These are phyloP conservation scores for Kwoniella shandongensis DNA, from an alignment of 768 basidiomycete species.

Conservation along the genomic window DNA sequence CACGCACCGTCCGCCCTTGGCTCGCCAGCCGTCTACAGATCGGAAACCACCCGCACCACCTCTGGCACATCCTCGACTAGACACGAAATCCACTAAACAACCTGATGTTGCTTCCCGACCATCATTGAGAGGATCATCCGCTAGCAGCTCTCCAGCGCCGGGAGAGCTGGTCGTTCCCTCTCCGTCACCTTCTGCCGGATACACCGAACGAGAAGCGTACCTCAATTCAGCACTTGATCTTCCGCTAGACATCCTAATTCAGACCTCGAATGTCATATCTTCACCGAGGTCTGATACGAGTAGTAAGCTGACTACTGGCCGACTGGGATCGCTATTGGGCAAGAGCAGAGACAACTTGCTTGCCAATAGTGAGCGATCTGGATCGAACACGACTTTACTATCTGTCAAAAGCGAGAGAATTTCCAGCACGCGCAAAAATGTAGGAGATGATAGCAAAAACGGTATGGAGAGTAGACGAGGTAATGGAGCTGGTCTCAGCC, in stretches of 20 bases:
- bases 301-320: conserved; percentile 9
- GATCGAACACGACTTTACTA: conserved; percentile 2
- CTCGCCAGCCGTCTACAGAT: neutral
- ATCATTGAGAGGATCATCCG: neutral
- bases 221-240: conserved; percentile 31
- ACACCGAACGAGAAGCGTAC: conserved; percentile 33
- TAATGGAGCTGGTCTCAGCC: no score
- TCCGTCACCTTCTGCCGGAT: conserved; percentile 16
- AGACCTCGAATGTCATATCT: neutral
- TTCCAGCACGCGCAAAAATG: no score
- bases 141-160: conserved; percentile 1
- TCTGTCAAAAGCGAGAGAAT: conserved; percentile 1
- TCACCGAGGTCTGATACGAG: conserved; percentile 2
- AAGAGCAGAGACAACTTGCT: conserved; percentile 5
- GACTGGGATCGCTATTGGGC: conserved; percentile 12
- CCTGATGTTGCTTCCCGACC: neutral
- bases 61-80: conserved; percentile 4
- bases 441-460: no score
- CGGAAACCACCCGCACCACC: conserved; percentile 17
- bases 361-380: conserved; percentile 3
- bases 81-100: neutral
- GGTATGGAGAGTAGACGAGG: no score
- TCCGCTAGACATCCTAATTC: conserved; percentile 30
- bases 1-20: neutral
- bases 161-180: conserved; percentile 10